Percentiles rank a stretch among this genome's conserved stretches.
Conservation (phyloP, 2,329 filamentous ascomycete species). For the Pseudogymnoascus sp. region DNA sequence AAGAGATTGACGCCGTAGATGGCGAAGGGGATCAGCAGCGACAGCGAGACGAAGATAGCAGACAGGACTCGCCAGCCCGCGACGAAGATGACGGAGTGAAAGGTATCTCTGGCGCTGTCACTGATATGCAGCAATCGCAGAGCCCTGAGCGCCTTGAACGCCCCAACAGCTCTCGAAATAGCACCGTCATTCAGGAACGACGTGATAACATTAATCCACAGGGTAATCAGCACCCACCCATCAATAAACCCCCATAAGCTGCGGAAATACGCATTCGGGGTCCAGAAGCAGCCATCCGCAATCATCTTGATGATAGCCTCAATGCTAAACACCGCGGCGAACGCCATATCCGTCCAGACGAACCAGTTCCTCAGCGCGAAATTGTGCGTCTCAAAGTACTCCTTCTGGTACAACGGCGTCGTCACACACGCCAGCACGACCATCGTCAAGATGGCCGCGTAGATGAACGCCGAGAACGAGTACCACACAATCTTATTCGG, state of each 20-base stretch:
- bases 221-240: slow-evolving; percentile 78
- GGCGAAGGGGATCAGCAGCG: slow-evolving; percentile 89
- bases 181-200: slow-evolving; percentile 74
- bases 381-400: slow-evolving; percentile 61
- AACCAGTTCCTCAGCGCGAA: slow-evolving; percentile 78
- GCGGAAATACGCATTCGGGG: slow-evolving; percentile 92
- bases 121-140: slow-evolving; percentile 89
- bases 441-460: slow-evolving; percentile 92
- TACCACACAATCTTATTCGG: slow-evolving; percentile 91
- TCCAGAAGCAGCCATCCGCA: slow-evolving; percentile 93
- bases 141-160: slow-evolving; percentile 93
- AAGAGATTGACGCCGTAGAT: slow-evolving; percentile 95
- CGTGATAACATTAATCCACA: slow-evolving; percentile 91
- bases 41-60: slow-evolving; percentile 85
- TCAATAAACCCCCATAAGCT: slow-evolving; percentile 97
- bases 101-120: slow-evolving; percentile 90
- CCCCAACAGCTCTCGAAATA: slow-evolving; percentile 84
- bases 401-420: slow-evolving; percentile 86
- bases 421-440: slow-evolving; percentile 92
- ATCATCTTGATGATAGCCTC: slow-evolving; percentile 90
- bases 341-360: slow-evolving; percentile 85
- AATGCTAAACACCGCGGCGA: slow-evolving; percentile 75
- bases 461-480: slow-evolving; percentile 85
- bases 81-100: slow-evolving; percentile 90
- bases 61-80: slow-evolving; percentile 84